phyloP scores from a whole-genome alignment of 2,329 filamentous ascomycete species.

The Ceratocystis colombiana region DNA sequence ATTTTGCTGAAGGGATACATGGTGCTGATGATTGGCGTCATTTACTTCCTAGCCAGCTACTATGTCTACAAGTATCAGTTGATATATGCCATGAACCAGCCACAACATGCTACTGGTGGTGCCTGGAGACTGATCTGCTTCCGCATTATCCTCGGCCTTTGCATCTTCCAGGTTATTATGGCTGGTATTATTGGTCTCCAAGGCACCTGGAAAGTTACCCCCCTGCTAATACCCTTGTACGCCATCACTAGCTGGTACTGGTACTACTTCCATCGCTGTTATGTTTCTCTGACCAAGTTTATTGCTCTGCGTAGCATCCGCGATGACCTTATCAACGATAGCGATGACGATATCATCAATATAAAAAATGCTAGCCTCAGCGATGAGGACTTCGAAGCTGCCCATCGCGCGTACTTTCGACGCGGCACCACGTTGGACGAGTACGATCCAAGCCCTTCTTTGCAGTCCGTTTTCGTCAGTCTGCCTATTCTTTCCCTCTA shows the following conservation, averaged over 20 bases:
- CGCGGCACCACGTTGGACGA: constrained; percentile 61
- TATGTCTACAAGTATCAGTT: constrained; percentile 96
- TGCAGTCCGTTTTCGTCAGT: too few species aligned
- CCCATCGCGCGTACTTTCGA: constrained; percentile 37
- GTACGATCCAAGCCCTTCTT: constrained; percentile 30
- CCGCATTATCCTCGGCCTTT: constrained; percentile 71
- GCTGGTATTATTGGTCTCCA: constrained; percentile 72
- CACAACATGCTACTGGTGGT: constrained; percentile 82
- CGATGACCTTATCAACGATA: constrained; percentile 36
- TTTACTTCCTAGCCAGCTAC: constrained; percentile 75
- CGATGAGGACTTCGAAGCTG: constrained; percentile 15
- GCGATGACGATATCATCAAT: constrained; percentile 30
- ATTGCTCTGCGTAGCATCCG: constrained; percentile 84
- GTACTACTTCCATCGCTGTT: constrained; percentile 68
- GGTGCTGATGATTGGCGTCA: constrained; percentile 68
- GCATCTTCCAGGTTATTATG: constrained; percentile 87
- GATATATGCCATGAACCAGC: constrained; percentile 95
- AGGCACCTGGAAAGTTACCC: constrained; percentile 60
- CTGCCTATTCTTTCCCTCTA: too few species aligned
- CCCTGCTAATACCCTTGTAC: constrained; percentile 65
- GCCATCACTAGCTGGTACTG: constrained; percentile 79
- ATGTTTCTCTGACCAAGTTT: constrained; percentile 80
- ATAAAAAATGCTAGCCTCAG: background rate
- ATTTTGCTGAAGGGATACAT: constrained; percentile 69
- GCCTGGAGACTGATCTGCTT: constrained; percentile 97